A percentile compares a stretch with the other conserved stretches of the same genome.
Conservation (phyloP, 768 basidiomycete genomes). For the Russula earlei region DNA sequence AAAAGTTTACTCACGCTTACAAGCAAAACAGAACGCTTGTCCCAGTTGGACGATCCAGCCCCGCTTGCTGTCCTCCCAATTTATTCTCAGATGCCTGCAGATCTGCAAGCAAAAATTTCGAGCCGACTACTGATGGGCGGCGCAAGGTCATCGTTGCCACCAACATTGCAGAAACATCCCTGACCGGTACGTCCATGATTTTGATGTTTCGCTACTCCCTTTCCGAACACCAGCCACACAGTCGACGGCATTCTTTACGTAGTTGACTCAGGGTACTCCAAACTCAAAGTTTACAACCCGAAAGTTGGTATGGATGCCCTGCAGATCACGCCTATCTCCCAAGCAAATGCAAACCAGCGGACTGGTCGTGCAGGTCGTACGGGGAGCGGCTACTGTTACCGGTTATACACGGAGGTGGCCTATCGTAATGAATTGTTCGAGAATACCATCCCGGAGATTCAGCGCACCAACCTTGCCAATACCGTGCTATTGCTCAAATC, state of each 20-base stretch:
- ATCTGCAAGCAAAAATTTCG: slow-evolving; percentile 95
- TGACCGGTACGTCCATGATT: slow-evolving; percentile 55
- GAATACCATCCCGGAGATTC: slow-evolving; percentile 97
- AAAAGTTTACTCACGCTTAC: neutral
- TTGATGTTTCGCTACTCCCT: slow-evolving; percentile 2
- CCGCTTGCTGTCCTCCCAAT: slow-evolving; percentile 90
- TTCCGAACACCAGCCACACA: slow-evolving; percentile 27
- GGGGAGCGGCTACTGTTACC: slow-evolving; percentile 93
- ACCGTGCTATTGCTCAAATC: slow-evolving; percentile 93
- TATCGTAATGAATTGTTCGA: slow-evolving; percentile 92
- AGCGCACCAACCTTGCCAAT: slow-evolving; percentile 94
- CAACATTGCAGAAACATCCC: slow-evolving; percentile 96
- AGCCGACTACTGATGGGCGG: slow-evolving; percentile 86
- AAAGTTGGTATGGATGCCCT: slow-evolving; percentile 99
- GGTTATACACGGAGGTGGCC: slow-evolving; percentile 94
- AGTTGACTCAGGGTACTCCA: slow-evolving; percentile 93
- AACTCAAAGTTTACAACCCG: slow-evolving; percentile 97
- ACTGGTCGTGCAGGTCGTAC: slow-evolving; percentile 96
- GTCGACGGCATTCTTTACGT: slow-evolving; percentile 98
- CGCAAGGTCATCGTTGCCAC: slow-evolving; percentile 97
- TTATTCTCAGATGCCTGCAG: slow-evolving; percentile 99
- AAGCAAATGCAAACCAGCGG: slow-evolving; percentile 94
- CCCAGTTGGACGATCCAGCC: slow-evolving; percentile 84
- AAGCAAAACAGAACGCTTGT: slow-evolving; percentile 66
- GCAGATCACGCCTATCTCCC: slow-evolving; percentile 98